Evolutionary conservation across 139 green algal genomes (phyloP).

Genomic region (Chlamydomonas asymmetrica): DNA sequence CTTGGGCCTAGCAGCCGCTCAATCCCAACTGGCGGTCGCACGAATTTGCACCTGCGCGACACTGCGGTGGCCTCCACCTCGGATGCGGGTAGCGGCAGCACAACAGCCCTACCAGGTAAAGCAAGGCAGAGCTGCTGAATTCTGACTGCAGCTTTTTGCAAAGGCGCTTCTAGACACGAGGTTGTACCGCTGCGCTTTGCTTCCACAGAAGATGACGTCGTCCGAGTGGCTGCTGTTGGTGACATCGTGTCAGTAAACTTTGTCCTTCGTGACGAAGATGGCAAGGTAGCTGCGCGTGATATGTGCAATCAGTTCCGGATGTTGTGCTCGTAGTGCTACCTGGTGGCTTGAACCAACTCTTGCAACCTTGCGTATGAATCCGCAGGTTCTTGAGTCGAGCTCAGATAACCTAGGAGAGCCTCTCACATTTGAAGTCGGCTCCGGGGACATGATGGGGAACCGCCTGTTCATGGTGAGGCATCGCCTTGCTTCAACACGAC

Average conservation of each 20-base stretch:
- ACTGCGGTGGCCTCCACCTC: no score
- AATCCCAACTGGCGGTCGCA: no score
- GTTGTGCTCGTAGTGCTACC: neutral
- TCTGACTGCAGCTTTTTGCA: no score
- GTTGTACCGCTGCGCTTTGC: no score
- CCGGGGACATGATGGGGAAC: constrained; percentile 82
- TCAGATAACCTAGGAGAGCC: constrained; percentile 52
- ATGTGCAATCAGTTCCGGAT: neutral
- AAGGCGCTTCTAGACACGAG: no score
- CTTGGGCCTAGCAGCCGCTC: no score
- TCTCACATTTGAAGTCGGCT: constrained; percentile 83
- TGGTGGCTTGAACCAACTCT: neutral
- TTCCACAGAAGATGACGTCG: constrained; percentile 36
- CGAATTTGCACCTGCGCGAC: no score
- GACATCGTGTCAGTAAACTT: constrained; percentile 69
- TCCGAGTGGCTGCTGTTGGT: constrained; percentile 50
- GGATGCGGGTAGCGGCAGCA: no score
- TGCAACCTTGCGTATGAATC: neutral
- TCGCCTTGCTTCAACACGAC: neutral
- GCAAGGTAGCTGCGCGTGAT: constrained; percentile 48
- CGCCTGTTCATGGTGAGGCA: constrained; percentile 71
- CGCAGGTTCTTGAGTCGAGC: constrained; percentile 50
- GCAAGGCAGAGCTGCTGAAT: no score
- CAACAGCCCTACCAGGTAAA: no score
- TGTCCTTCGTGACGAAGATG: constrained; percentile 52